Evolutionary conservation across 225 moss, liverwort and hornwort genomes (phyloP).

Genomic region (Rhytidiadelphus loreus): DNA sequence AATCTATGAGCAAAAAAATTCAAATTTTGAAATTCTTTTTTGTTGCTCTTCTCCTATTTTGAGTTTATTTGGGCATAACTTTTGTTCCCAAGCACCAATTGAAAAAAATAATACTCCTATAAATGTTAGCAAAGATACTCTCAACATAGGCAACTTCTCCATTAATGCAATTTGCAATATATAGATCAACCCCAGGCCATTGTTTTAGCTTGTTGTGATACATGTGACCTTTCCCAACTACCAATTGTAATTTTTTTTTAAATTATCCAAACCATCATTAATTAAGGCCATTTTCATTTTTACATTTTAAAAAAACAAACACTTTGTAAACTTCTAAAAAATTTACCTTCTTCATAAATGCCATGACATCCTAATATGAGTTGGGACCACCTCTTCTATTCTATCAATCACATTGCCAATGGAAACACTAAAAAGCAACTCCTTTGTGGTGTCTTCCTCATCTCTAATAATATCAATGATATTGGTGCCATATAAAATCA

Average conservation of each 20-base stretch:
- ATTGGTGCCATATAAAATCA: fast-evolving
- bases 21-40: too few species aligned
- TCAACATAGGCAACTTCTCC: fast-evolving
- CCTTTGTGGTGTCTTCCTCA: fast-evolving
- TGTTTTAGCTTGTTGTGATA: fast-evolving
- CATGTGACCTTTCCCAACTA: fast-evolving
- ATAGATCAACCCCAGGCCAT: fast-evolving
- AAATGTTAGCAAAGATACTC: background rate
- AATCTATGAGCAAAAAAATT: too few species aligned
- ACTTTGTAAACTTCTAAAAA: background rate
- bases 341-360: background rate
- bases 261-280: background rate
- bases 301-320: background rate
- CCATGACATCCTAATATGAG: background rate
- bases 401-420: fast-evolving
- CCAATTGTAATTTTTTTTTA: fast-evolving
- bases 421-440: background rate
- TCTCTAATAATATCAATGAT: background rate
- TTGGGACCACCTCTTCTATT: background rate
- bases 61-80: too few species aligned
- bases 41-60: too few species aligned
- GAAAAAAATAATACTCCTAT: too few species aligned
- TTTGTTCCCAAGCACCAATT: too few species aligned
- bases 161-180: fast-evolving
- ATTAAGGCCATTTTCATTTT: too few species aligned